A percentile compares a stretch with the other conserved stretches of the same genome.
phyloP scores from a whole-genome alignment of 2,329 filamentous ascomycete species.

The Xylaria sp. region DNA sequence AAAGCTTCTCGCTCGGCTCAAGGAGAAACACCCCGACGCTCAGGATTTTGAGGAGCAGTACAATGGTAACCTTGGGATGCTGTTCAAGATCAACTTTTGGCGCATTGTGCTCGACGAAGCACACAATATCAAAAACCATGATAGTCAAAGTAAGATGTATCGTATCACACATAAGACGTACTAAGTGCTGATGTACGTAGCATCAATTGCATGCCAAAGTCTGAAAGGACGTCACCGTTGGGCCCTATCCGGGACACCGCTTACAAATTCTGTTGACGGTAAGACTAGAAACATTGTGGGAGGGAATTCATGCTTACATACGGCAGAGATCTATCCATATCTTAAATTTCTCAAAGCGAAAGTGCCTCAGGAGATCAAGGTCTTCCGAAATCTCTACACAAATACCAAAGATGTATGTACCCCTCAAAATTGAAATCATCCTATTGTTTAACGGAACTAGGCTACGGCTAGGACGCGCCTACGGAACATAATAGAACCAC shows the following conservation, averaged over 20 bases:
- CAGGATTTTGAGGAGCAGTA: not conserved
- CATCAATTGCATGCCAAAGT: conserved; percentile 28
- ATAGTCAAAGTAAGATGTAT: conserved; percentile 21
- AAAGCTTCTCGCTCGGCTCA: not conserved
- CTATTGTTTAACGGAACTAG: not conserved
- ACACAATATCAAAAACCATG: conserved; percentile 32
- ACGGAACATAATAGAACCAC: not conserved
- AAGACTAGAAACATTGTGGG: not conserved
- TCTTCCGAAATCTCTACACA: conserved; percentile 21
- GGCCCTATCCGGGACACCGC: conserved; percentile 32
- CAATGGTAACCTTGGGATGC: conserved; percentile 8
- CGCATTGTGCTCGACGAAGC: conserved; percentile 36
- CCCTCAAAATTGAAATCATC: not conserved
- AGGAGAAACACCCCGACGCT: not conserved
- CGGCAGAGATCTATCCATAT: conserved; percentile 31
- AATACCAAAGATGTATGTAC: conserved; percentile 13
- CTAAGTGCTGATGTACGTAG: conserved; percentile 15
- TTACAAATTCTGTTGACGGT: conserved; percentile 33
- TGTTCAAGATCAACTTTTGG: conserved; percentile 29
- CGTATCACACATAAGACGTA: not conserved
- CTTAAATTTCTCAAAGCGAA: conserved; percentile 25
- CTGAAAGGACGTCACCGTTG: conserved; percentile 22
- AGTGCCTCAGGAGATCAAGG: not conserved
- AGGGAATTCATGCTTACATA: conserved; percentile 1
- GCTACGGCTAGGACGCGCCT: not conserved